Conservation (phyloP, 371 early-diverging fungal genomes). For the Mucor indicus region DNA sequence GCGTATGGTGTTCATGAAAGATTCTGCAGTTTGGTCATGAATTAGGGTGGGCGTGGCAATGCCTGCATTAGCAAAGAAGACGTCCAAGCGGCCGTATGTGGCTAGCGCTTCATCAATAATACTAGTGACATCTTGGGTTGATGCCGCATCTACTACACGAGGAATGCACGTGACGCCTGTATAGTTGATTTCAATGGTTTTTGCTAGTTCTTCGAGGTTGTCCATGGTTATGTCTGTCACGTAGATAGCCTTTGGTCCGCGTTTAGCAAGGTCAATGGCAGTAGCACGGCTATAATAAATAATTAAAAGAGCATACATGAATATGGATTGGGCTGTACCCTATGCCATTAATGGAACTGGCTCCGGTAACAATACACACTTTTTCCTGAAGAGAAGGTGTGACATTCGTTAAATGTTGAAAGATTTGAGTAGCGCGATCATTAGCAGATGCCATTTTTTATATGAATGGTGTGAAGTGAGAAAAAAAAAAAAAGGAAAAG, state of each 20-base stretch:
- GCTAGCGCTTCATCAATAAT: conserved; percentile 40
- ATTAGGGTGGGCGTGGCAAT: conserved; percentile 22
- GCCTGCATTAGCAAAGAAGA: conserved; percentile 56
- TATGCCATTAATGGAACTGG: conserved; percentile 48
- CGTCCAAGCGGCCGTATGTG: conserved; percentile 47
- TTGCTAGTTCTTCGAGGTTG: conserved; percentile 34
- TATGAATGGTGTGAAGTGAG: background rate
- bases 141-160: conserved; percentile 48
- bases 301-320: background rate
- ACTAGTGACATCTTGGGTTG: conserved; percentile 26
- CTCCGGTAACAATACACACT: conserved; percentile 56
- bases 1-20: conserved; percentile 34
- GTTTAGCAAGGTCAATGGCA: conserved; percentile 41
- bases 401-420: conserved; percentile 33
- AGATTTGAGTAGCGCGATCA: conserved; percentile 40
- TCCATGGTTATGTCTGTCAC: conserved; percentile 40
- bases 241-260: conserved; percentile 48
- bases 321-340: conserved; percentile 29
- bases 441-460: conserved; percentile 20
- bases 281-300: conserved; percentile 31
- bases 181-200: conserved; percentile 34
- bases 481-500: background rate
- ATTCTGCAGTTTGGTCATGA: conserved; percentile 18
- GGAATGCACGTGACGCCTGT: conserved; percentile 36
- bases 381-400: conserved; percentile 39